phyloP scores from a whole-genome alignment of 768 basidiomycete species.

The Cystofilobasidium macerans region DNA sequence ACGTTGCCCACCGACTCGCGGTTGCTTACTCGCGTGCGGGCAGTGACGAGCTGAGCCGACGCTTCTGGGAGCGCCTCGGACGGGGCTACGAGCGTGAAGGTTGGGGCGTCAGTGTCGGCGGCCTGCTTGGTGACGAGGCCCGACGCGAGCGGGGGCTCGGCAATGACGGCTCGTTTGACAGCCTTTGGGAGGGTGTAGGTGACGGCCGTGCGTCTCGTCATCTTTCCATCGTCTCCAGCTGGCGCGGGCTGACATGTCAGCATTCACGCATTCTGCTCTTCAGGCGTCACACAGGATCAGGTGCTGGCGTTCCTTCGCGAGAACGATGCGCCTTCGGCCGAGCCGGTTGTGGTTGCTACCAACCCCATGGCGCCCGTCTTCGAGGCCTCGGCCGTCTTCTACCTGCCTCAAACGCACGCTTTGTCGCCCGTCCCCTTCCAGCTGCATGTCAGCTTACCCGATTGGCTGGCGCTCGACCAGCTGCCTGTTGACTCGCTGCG shows the following conservation, averaged over 20 bases:
- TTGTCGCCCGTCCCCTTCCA: constrained; percentile 62
- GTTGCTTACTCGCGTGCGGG: constrained; percentile 67
- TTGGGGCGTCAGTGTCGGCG: constrained; percentile 48
- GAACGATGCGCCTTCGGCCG: background rate
- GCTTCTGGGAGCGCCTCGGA: constrained; percentile 86
- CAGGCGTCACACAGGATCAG: constrained; percentile 50
- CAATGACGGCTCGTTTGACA: constrained; percentile 38
- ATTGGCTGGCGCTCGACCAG: constrained; percentile 44
- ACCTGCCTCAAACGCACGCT: constrained; percentile 53
- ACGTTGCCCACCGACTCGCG: constrained; percentile 82
- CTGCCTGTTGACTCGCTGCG: constrained; percentile 54
- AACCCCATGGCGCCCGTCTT: constrained; percentile 44
- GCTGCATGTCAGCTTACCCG: constrained; percentile 51
- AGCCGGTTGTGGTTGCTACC: background rate
- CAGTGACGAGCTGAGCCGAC: constrained; percentile 77
- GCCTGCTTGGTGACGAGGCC: constrained; percentile 66
- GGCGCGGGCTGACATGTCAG: too few relatives aligned
- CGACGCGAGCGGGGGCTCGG: constrained; percentile 63
- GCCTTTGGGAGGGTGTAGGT: constrained; percentile 54
- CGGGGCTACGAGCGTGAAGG: constrained; percentile 75
- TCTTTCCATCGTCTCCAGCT: too few relatives aligned
- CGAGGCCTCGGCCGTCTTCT: constrained; percentile 57
- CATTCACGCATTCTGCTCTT: constrained; percentile 19
- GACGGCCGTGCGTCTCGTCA: constrained; percentile 5
- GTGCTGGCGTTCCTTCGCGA: constrained; percentile 13